phyloP scores from a whole-genome alignment of 2,329 filamentous ascomycete species.

The Sporothrix pseudoabietina region DNA sequence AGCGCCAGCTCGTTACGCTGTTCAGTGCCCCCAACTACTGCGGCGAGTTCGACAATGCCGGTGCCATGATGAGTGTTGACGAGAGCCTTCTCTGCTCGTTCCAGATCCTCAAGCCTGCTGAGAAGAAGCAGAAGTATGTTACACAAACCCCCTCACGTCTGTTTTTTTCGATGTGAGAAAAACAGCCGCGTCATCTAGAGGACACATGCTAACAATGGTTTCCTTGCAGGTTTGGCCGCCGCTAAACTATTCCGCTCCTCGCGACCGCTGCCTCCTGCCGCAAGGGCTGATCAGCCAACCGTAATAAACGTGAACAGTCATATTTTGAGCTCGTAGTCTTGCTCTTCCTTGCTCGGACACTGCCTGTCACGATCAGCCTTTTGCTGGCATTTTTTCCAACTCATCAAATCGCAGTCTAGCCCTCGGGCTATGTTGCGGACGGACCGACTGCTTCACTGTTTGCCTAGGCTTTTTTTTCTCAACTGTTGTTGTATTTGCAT shows the following conservation, averaged over 20 bases:
- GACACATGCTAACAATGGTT: constrained; percentile 62
- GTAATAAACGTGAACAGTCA: not conserved
- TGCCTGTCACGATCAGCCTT: constrained; percentile 7
- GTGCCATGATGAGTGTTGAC: constrained; percentile 99
- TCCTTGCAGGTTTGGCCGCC: constrained; percentile 91
- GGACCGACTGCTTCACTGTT: constrained; percentile 13
- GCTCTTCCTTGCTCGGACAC: not conserved
- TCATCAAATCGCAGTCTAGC: not conserved
- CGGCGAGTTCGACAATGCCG: constrained; percentile 98
- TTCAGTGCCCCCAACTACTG: constrained; percentile 99
- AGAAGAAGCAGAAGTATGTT: constrained; percentile 99
- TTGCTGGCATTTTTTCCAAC: not conserved
- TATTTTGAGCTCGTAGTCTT: not conserved
- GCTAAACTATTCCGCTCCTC: constrained; percentile 72
- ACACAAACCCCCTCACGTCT: constrained; percentile 49
- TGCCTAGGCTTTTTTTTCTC: constrained; percentile 11
- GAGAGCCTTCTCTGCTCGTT: constrained; percentile 98
- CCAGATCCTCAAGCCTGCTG: constrained; percentile 99
- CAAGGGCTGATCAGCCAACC: not conserved
- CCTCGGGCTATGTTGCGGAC: not conserved
- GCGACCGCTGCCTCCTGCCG: constrained; percentile 10
- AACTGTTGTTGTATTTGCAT: constrained; percentile 8
- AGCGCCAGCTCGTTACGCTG: constrained; percentile 93
- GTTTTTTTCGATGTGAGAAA: constrained; percentile 71
- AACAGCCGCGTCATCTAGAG: constrained; percentile 44